phyloP scores from a whole-genome alignment of 805 yeast species.

The Barnettozyma pratensis region DNA sequence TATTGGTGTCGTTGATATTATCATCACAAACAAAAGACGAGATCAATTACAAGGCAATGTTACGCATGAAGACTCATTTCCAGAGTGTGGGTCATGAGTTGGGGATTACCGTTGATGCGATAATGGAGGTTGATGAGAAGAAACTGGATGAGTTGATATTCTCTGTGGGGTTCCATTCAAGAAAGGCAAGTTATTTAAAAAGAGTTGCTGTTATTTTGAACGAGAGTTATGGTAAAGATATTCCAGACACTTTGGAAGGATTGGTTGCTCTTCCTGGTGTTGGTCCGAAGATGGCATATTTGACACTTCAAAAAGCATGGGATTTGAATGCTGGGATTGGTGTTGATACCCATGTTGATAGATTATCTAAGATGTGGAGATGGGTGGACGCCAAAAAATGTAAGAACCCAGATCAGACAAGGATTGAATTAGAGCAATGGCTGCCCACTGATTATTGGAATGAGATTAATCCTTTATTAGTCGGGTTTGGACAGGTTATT shows the following conservation, averaged over 20 bases:
- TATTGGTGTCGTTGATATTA: constrained; percentile 75
- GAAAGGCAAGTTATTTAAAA: constrained; percentile 71
- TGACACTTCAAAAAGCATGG: constrained; percentile 83
- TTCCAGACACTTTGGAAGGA: constrained; percentile 67
- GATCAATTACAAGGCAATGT: constrained; percentile 70
- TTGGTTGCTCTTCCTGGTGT: constrained; percentile 78
- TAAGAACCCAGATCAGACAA: constrained; percentile 70
- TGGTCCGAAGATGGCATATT: constrained; percentile 92
- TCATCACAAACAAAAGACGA: constrained; percentile 93
- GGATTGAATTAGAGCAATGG: constrained; percentile 68
- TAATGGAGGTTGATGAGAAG: constrained; percentile 43
- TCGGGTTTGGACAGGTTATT: constrained; percentile 90
- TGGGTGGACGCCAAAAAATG: constrained; percentile 53
- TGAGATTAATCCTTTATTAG: constrained; percentile 79
- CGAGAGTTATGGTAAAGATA: constrained; percentile 53
- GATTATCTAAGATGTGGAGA: constrained; percentile 73
- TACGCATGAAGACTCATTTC: constrained; percentile 46
- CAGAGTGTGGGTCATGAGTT: constrained; percentile 35
- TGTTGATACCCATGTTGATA: constrained; percentile 86
- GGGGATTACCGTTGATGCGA: constrained; percentile 56
- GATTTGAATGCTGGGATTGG: constrained; percentile 75
- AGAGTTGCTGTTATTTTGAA: constrained; percentile 49
- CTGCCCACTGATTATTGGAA: constrained; percentile 71
- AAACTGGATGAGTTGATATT: constrained; percentile 62
- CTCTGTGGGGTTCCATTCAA: constrained; percentile 81